Evolutionary conservation across 176 grass and related monocot species (phyloP), one percentile per base, ranked within the genome.

Genomic region (Chrysopogon serrulatus): DNA sequence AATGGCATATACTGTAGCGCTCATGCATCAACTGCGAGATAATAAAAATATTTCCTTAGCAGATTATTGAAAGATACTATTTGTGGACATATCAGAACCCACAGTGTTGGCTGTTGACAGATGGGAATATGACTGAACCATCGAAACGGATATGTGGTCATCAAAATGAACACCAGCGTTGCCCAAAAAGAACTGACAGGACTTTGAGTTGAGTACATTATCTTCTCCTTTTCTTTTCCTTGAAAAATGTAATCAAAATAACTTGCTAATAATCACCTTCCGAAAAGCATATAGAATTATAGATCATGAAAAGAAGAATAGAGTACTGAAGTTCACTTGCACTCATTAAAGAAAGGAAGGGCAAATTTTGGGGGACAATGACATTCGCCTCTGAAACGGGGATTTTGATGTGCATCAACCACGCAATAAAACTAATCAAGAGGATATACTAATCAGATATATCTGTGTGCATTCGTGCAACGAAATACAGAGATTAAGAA

Each of bases 1-100:
- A 72, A 21, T 40, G 48, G n/a, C 65, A 32, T 54, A 42, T 31
- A 74, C 65, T 65, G 8, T 47, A 53, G 17, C 6, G 9, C 68
- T 41, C 31, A 23, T 80, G 53, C 67, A 79, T 59, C 23, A 35
- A 51, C 7, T 19, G 5, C 16, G 31, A 34, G 28, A 81, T 60
- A 48, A 39, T 21, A 81, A 19, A 18, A 43, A 24, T 16, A 54
- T 17, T 73, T 79, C 12, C 5, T 35, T 16, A 5, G 11, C 34
- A 83, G 74, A 56, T n/a, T 54, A 75, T 82, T 62, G 68, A 40
- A 41, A 70, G 85, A 43, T 3, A 67, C 61, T 61, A 67, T 69
- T 61, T 34, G 48, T 26, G 62, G 40, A 76, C 21, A 57, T 30
- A 12, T 37, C 14, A 14, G 40, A 69, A 16, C 47, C 41, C n/a